These are phyloP conservation scores for Glarea lozoyensis DNA, from an alignment of 495 filamentous ascomycete species.

Conservation along the genomic window DNA sequence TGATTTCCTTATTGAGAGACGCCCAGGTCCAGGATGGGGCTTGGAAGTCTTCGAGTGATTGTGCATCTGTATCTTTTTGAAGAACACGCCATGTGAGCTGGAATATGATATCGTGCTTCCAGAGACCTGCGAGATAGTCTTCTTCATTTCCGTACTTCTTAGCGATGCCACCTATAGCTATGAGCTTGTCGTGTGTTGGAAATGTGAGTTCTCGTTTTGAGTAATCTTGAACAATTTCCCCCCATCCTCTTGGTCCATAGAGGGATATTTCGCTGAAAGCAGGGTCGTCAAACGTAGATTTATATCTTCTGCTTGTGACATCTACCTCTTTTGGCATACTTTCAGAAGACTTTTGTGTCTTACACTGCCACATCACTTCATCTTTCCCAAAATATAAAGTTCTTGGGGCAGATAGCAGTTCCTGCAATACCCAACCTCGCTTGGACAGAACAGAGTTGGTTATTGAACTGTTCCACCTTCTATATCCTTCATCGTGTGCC, in stretches of 20 bases:
- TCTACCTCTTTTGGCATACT: background rate
- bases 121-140: background rate
- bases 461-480: background rate
- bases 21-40: background rate
- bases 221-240: background rate
- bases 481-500: background rate
- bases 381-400: background rate
- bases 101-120: background rate
- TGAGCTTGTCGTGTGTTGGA: background rate
- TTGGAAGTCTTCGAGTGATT: background rate
- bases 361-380: background rate
- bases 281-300: background rate
- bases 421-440: background rate
- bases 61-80: background rate
- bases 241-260: background rate
- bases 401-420: background rate
- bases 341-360: background rate
- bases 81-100: background rate
- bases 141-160: background rate
- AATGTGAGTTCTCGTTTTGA: background rate
- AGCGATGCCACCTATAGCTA: background rate
- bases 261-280: too few species aligned
- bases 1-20: background rate
- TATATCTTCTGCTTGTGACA: background rate
- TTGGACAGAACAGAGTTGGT: background rate